Evolutionary conservation across 805 yeast species (phyloP).

Genomic region (Starmerella stellata): DNA sequence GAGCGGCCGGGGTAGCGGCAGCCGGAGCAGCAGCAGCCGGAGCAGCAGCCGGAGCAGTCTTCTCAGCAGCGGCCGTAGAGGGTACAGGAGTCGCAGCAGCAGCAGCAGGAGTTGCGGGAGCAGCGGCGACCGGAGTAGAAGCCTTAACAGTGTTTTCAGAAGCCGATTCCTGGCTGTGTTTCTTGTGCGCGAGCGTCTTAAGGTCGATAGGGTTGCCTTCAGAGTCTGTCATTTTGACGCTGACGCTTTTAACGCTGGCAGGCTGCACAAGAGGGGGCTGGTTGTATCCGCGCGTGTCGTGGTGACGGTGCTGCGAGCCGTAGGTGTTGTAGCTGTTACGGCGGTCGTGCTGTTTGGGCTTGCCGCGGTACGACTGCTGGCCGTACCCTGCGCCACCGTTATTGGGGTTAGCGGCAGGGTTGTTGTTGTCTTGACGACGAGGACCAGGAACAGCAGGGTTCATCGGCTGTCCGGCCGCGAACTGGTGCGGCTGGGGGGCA

Average conservation of each 20-base stretch:
- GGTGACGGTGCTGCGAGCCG: not conserved
- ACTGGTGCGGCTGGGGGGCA: not conserved
- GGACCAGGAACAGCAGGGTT: too few species aligned
- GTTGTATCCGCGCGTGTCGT: not conserved
- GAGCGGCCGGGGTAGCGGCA: constrained; percentile 8
- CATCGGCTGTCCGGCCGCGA: not conserved
- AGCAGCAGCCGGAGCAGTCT: constrained; percentile 2
- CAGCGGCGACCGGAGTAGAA: not conserved
- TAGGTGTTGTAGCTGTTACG: not conserved
- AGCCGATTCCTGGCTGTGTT: not conserved
- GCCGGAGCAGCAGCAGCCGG: constrained; percentile 7
- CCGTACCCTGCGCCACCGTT: not conserved
- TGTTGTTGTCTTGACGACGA: not conserved
- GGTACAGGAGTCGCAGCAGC: not conserved
- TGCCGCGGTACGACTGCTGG: not conserved
- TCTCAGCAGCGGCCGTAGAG: not conserved
- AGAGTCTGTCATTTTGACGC: constrained; percentile 7
- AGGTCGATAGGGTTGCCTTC: constrained; percentile 8
- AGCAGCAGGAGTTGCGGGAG: not conserved
- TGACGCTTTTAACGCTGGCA: not conserved
- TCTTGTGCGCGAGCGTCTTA: not conserved
- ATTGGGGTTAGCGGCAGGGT: not conserved
- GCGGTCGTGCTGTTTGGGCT: not conserved
- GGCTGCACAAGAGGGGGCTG: not conserved
- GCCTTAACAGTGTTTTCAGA: not conserved